Evolutionary conservation across 2,329 filamentous ascomycete species (phyloP).

Genomic region (Zymoseptoria ardabiliae): DNA sequence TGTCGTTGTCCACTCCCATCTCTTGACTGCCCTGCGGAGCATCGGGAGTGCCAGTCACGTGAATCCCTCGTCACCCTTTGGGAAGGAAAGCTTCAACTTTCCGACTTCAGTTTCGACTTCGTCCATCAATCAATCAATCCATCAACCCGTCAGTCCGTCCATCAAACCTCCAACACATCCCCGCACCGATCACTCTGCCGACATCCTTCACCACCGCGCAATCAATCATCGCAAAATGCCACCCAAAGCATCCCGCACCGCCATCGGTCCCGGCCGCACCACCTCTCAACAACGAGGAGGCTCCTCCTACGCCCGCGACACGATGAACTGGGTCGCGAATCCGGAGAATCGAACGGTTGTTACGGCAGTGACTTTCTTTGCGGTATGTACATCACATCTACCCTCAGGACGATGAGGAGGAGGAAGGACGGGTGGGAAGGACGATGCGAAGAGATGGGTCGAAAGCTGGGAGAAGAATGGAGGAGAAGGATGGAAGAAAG

Average conservation of each 20-base stretch:
- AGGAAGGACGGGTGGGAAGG: too few relatives aligned
- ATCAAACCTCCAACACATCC: too few relatives aligned
- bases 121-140: too few relatives aligned
- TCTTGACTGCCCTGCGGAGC: not conserved
- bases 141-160: too few relatives aligned
- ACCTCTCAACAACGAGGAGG: not conserved
- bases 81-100: not conserved
- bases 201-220: too few relatives aligned
- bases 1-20: not conserved
- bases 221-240: not conserved
- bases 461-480: too few relatives aligned
- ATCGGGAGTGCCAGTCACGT: not conserved
- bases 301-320: slow-evolving; percentile 23
- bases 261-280: not conserved
- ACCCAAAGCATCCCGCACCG: not conserved
- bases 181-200: too few relatives aligned
- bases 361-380: slow-evolving; percentile 43
- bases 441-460: not conserved
- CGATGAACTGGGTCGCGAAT: slow-evolving; percentile 37
- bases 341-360: slow-evolving; percentile 45
- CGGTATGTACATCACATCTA: slow-evolving; percentile 33
- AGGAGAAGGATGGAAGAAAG: not conserved
- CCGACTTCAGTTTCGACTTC: not conserved
- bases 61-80: too few relatives aligned
- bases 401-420: not conserved